Evolutionary conservation across 257 asterid genomes (phyloP).

Genomic region (Knoxia roxburghii): DNA sequence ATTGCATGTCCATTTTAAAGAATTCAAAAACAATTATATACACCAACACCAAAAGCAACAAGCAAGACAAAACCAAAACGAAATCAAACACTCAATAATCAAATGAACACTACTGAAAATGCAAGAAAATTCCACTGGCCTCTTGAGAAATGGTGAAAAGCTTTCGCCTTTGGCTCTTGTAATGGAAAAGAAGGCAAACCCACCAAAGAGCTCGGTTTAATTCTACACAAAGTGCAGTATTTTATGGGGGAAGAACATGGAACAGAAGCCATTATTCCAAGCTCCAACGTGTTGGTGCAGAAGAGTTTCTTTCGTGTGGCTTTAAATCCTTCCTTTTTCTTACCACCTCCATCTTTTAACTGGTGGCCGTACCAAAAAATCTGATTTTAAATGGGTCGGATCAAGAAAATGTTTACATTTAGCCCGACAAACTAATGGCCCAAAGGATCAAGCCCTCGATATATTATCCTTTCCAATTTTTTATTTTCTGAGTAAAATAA

Average conservation of each 20-base stretch:
- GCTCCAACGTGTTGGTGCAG: not conserved
- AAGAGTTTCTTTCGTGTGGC: constrained; percentile 12
- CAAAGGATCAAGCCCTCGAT: not conserved
- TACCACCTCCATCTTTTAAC: not conserved
- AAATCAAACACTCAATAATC: not conserved
- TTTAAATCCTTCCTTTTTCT: not conserved
- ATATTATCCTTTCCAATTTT: too few species aligned
- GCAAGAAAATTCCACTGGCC: constrained; percentile 19
- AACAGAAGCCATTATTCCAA: constrained; percentile 35
- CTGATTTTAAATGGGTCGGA: not conserved
- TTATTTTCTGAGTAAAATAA: too few species aligned
- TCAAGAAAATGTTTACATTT: not conserved
- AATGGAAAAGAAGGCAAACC: constrained; percentile 33
- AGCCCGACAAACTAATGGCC: not conserved
- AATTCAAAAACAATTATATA: constrained; percentile 10
- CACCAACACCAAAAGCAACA: too few species aligned
- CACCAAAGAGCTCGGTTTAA: constrained; percentile 26
- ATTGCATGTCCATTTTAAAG: not conserved
- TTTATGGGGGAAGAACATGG: constrained; percentile 26
- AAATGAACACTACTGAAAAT: not conserved
- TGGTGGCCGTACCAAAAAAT: constrained; percentile 15
- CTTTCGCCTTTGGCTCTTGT: constrained; percentile 20
- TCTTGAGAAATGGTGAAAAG: constrained; percentile 21
- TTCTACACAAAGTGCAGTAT: constrained; percentile 29
- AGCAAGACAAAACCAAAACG: too few species aligned